Conservation (phyloP, 2,329 filamentous ascomycete species). For the Colletotrichum karsti region DNA sequence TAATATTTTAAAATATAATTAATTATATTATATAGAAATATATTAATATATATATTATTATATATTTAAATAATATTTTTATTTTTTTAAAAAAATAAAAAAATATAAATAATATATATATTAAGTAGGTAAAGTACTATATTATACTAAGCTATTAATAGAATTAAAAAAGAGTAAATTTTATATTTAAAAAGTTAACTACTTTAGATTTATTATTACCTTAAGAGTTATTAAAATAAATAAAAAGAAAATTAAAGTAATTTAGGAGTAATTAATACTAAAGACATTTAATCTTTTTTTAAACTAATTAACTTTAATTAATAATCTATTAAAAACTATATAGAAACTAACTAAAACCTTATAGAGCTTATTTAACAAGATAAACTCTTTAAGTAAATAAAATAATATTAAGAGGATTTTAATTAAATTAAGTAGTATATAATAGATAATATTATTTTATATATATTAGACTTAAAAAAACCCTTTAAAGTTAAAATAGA, state of each 20-base stretch:
- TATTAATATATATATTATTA: no score
- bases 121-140: neutral
- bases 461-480: neutral
- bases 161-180: neutral
- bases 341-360: neutral
- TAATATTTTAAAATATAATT: neutral
- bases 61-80: no score
- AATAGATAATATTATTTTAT: neutral
- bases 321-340: neutral
- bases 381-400: neutral
- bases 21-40: neutral
- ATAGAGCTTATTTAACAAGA: neutral
- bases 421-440: neutral
- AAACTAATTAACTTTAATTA: neutral
- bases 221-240: neutral
- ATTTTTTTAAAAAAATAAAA: no score
- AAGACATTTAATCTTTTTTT: neutral
- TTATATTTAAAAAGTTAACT: neutral
- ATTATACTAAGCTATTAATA: neutral
- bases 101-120: neutral
- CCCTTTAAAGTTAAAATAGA: neutral
- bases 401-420: neutral
- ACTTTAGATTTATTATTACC: neutral
- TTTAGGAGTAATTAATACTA: neutral
- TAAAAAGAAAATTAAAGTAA: neutral